phyloP scores from a whole-genome alignment of 495 filamentous ascomycete species.

The Tuber brumale region DNA sequence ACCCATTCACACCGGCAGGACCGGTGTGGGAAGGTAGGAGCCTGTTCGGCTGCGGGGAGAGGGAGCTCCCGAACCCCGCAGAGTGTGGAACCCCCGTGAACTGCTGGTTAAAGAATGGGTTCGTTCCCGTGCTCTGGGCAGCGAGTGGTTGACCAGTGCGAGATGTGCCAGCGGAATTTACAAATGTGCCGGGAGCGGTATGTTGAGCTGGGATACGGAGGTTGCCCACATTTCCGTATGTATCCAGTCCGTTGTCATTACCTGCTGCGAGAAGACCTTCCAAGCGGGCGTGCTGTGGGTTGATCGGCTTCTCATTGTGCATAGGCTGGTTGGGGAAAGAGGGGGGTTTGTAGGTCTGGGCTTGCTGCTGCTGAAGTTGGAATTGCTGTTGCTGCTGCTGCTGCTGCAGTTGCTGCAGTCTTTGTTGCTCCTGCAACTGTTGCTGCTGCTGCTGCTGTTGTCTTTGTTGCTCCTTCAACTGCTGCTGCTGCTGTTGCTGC shows the following conservation, averaged over 20 bases:
- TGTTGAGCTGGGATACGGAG: conserved; percentile 94
- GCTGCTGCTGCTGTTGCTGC: conserved; percentile 29
- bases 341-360: conserved; percentile 8
- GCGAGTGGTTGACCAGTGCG: conserved; percentile 51
- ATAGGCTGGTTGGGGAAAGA: conserved; percentile 30
- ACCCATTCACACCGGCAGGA: conserved; percentile 54
- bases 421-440: conserved; percentile 30
- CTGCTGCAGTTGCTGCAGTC: conserved; percentile 24
- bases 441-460: conserved; percentile 27
- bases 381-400: conserved; percentile 27
- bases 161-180: conserved; percentile 79
- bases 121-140: conserved; percentile 73
- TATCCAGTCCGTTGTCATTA: conserved; percentile 73
- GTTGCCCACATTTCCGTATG: conserved; percentile 92
- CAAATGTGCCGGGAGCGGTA: conserved; percentile 91
- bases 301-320: conserved; percentile 50
- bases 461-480: conserved; percentile 21
- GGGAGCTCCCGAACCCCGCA: conserved; percentile 41
- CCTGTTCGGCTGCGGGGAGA: conserved; percentile 42
- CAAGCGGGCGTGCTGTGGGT: conserved; percentile 76
- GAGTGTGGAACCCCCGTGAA: conserved; percentile 71
- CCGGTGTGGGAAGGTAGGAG: conserved; percentile 74
- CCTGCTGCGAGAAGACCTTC: conserved; percentile 82
- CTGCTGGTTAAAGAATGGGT: conserved; percentile 79
- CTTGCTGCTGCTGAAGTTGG: conserved; percentile 45